Conservation (phyloP, 2,329 filamentous ascomycete genomes). For the Monosporascus sp. region DNA sequence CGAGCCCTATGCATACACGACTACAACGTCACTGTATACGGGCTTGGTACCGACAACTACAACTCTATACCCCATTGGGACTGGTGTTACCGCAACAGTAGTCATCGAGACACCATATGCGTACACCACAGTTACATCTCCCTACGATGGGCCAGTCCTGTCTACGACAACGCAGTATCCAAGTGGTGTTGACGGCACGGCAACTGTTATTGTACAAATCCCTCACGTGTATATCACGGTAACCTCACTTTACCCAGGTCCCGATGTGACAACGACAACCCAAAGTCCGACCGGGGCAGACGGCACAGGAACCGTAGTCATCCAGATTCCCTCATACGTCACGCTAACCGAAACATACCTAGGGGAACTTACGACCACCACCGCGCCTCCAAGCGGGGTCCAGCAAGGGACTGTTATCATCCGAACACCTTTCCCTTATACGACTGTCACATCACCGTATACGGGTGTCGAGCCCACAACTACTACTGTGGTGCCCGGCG, state of each 20-base stretch:
- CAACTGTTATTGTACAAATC: not conserved
- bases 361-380: conserved; percentile 3
- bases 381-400: conserved; percentile 5
- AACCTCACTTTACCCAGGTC: not conserved
- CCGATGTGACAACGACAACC: not conserved
- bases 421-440: conserved; percentile 2
- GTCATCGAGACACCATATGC: not conserved
- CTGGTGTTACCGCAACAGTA: not conserved
- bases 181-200: not conserved
- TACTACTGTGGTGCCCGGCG: no score
- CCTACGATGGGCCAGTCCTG: not conserved
- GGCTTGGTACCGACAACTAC: not conserved
- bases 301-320: not conserved
- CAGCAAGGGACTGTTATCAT: conserved; percentile 6
- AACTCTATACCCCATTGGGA: not conserved
- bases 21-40: not conserved
- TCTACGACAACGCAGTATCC: not conserved
- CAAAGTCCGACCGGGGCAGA: not conserved
- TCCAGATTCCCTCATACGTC: not conserved
- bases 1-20: no score
- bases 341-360: not conserved
- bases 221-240: not conserved
- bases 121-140: not conserved
- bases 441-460: no score
- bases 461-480: no score